Evolutionary conservation across 2,329 filamentous ascomycete genomes (phyloP), one percentile per base, ranked within the genome.

Genomic region (Diaporthe nobilis): DNA sequence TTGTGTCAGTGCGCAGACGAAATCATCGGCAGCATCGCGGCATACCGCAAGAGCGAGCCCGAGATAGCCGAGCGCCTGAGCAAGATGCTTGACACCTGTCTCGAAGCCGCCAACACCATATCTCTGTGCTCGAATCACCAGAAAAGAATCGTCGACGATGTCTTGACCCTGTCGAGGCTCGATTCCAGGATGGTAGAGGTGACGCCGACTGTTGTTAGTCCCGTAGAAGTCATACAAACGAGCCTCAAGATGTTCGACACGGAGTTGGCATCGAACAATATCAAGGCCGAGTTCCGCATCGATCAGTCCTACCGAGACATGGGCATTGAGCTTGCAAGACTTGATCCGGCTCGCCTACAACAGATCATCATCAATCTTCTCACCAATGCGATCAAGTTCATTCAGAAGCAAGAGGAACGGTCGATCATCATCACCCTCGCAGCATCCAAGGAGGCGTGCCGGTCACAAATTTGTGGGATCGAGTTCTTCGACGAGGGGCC

Each of bases 71-170:
- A 83, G 77, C 83, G 88, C 79, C 81, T 90, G 10, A 86, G 89
- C 31, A 82, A 82, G 4, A 82, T 91, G 10, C 78, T 92, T 31
- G 89, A 91, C 28, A 85, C 85, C 47, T 90, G 90, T 76, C 87
- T 95, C 28, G 94, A 96, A 82, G 94, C 94, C 9, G 92, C 94
- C n/a, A 93, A 94, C 79, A 96, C 94, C 1, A 96, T 96, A 81
- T 92, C 92, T 31, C 87, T 96, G 20, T 97, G 94, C 82, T 93
- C 94, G 71, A 94, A 92, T 80, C 94, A 95, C 84, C 93, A 96
- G 82, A 95, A 95, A 83, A 87, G 92, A 12, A 94, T 95, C 60
- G 92, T 94, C n/a, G 92, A 94, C 80, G 93, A 94, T 80, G 92
- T 94, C 37, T 84, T 95, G 53, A 94, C 92, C 13, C 88, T 94